Evolutionary conservation across 1,284 basidiomycete genomes (phyloP), one percentile per base, ranked within the genome.

Genomic region (Fistulina hepatica): DNA sequence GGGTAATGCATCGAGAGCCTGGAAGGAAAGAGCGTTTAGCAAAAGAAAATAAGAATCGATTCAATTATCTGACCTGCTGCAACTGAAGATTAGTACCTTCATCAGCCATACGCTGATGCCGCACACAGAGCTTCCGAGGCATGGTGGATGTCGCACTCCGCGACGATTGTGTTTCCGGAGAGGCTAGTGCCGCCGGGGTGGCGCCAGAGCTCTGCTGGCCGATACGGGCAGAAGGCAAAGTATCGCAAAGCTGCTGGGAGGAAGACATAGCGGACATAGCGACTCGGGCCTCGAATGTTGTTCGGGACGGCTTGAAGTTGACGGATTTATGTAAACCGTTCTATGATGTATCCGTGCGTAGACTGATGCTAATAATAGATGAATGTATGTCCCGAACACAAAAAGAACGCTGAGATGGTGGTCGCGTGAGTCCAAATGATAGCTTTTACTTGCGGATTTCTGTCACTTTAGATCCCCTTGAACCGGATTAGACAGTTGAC

Each of bases 71-170:
- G 49, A 93, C 94, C 70, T 85, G 81, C 61, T 98, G 95, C 11
- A 98, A 69, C 63, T 86, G 92, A 44, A 88, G 65, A 55, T 89
- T 95, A 20, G 83, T 91, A 16, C 90, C 91, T 57, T 95, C 83
- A 63, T 98, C 93, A 6, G 95, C 95, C 85, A 97, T 98, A 34
- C 93, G 74, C 63, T 95, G 89, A 61, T 99, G 94, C 26, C 91
- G 64, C 8, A 90, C 76, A 55, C 91, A 94, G 10, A 94, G 69
- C 58, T 88, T 91, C 34, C 81, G 67, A 2, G 70, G 66, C 3
- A 69, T 63, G 15, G 66, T n/a, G 69, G 34, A 59, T 57, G 6
- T 54, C 51, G 31, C n/a, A n/a, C n/a, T n/a, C n/a, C n/a, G n/a
- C 45, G 28, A 48, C 37, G 21, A 36, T 13, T 20, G 39, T 12